A percentile compares a stretch with the other conserved stretches of the same genome.
Conservation (phyloP, 371 early-diverging fungal genomes). For the Mortierella sp. region DNA sequence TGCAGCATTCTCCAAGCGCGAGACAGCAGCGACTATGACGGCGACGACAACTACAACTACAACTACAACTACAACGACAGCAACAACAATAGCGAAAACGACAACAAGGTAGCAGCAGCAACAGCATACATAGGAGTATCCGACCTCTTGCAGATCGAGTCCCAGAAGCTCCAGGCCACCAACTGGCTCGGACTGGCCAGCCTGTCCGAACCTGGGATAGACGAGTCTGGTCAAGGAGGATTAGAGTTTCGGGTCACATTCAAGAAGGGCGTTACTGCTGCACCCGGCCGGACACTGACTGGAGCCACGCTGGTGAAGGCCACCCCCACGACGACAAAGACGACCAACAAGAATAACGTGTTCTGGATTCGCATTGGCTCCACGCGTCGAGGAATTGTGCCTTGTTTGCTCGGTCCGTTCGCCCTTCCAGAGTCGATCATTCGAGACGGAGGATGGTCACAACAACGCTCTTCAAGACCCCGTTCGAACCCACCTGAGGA, state of each 20-base stretch:
- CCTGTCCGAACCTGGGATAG: slow-evolving; percentile 58
- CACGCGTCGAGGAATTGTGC: slow-evolving; percentile 51
- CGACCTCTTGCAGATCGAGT: slow-evolving; percentile 21
- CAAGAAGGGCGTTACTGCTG: slow-evolving; percentile 8
- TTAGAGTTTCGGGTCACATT: slow-evolving; percentile 60
- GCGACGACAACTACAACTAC: not conserved
- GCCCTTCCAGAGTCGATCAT: slow-evolving; percentile 8
- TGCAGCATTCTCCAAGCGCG: slow-evolving; percentile 24
- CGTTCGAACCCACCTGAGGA: not conserved
- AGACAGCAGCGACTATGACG: slow-evolving; percentile 1
- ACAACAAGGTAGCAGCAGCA: too few species aligned
- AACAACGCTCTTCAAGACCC: not conserved
- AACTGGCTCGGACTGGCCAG: slow-evolving; percentile 26
- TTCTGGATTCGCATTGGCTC: slow-evolving; percentile 36
- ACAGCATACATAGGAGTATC: not conserved
- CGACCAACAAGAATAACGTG: not conserved
- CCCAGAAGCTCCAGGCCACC: slow-evolving; percentile 31
- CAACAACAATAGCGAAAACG: not conserved
- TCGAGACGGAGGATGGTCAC: not conserved
- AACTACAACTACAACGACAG: not conserved
- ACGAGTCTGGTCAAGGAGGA: slow-evolving; percentile 61
- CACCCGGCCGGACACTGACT: not conserved
- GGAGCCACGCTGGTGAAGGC: not conserved
- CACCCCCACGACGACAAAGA: not conserved
- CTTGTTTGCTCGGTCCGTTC: slow-evolving; percentile 65